Base-by-base conservation (phyloP, 208 protist genomes). In the Trypanosoma vivax region DNA sequence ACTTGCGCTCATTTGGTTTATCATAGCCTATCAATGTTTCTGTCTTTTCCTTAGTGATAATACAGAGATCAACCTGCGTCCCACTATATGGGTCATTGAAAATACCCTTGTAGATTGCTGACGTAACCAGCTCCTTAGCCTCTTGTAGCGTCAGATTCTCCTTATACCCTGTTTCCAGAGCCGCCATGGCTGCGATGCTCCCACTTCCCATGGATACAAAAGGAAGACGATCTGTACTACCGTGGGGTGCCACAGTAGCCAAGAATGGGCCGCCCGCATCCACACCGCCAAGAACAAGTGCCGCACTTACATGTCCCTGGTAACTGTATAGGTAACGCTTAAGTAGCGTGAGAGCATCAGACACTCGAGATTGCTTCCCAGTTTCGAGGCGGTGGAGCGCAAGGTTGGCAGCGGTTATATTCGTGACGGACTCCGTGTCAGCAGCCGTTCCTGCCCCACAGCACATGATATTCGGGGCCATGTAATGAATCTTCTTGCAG, bases 401-500 rank as follows among this genome's bases (percentile, higher is more conserved):
- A 25, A 99, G 76, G 68, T 99, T 79, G 7, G 88, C 86, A 29
- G 83, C 79, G 18, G 99, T 92, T 60, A 99, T 83, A 42, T 85
- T 86, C 42, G 92, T 97, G 10, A 92, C 79, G 0, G 94, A 80
- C 70, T 96, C 97, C 5, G 97, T 99, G 77, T 99, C 99, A 0
- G 99, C 99, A 7, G 98, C 94, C 6, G 98, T 99, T 48, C 99
- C 99, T 28, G 99, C 99, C 65, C 99, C 98, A 68, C 98, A 99
- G 83, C 98, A 99, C 83, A 97, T 99, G 29, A 99, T 99, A 63
- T 99, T 99, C 33, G 97, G 93, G 6, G 99, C 95, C 74, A 99
- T 99, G 82, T 99, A 99, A 75, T 99, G 98, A 62, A 99, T 99
- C 86, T 99, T 99, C 53, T 97, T 80, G 85, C 98, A 99, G 60